Percentiles rank a stretch among this genome's conserved stretches.
phyloP scores from a whole-genome alignment of 495 filamentous ascomycete species.

The Pseudomonodictys pantanalensis region DNA sequence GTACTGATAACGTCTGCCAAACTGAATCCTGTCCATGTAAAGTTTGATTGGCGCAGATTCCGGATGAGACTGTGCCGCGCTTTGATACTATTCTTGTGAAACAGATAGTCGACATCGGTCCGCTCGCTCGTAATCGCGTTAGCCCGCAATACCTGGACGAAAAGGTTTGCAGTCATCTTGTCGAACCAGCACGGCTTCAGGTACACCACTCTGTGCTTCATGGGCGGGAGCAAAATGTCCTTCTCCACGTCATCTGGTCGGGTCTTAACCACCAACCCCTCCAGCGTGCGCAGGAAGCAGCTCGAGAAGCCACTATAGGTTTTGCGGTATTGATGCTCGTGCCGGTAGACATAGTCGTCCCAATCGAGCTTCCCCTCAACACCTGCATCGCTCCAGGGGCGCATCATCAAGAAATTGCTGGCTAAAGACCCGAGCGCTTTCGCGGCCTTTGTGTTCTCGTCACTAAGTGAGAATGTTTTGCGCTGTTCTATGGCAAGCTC shows the following conservation, averaged over 20 bases:
- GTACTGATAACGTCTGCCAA: slow-evolving; percentile 57
- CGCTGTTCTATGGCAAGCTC: slow-evolving; percentile 34
- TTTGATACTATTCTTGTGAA: slow-evolving; percentile 67
- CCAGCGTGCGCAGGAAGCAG: slow-evolving; percentile 67
- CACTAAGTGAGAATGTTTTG: slow-evolving; percentile 32
- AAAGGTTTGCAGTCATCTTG: slow-evolving; percentile 77
- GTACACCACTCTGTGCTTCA: slow-evolving; percentile 68
- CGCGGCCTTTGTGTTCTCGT: slow-evolving; percentile 33
- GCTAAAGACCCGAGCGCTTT: slow-evolving; percentile 76
- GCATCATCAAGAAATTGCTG: slow-evolving; percentile 66
- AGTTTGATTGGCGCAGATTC: slow-evolving; percentile 83
- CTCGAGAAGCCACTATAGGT: slow-evolving; percentile 44
- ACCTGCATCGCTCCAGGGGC: slow-evolving; percentile 67
- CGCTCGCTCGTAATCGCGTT: slow-evolving; percentile 91
- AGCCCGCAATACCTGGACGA: slow-evolving; percentile 72
- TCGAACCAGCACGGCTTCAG: slow-evolving; percentile 83
- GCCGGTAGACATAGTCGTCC: slow-evolving; percentile 70
- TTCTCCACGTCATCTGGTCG: slow-evolving; percentile 62
- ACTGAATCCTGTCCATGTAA: slow-evolving; percentile 82
- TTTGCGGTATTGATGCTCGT: slow-evolving; percentile 49
- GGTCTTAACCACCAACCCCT: slow-evolving; percentile 80
- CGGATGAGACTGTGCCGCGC: slow-evolving; percentile 62
- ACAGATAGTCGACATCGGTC: slow-evolving; percentile 81
- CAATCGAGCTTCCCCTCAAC: slow-evolving; percentile 58
- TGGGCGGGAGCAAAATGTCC: slow-evolving; percentile 62